phyloP scores from a whole-genome alignment of 108 stramenopile species.

The Nannochloropsis salina region DNA sequence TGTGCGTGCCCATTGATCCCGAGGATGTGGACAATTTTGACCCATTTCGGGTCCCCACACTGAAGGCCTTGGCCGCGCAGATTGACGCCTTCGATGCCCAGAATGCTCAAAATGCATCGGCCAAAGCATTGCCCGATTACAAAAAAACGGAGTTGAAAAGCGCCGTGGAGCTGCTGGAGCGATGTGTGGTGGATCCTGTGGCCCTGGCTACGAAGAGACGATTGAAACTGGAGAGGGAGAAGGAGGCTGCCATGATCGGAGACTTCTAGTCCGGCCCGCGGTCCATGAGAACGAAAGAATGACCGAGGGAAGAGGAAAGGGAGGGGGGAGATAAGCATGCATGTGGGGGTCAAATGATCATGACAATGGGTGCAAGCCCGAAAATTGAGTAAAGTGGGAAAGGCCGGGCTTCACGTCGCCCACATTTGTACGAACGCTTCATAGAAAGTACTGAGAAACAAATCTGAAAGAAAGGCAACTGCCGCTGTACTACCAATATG shows the following conservation, averaged over 20 bases:
- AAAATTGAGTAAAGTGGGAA: too few relatives aligned
- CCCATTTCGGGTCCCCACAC: slow-evolving; percentile 60
- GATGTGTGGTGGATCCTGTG: not conserved
- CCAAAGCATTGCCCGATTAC: not conserved
- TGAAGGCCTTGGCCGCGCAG: slow-evolving; percentile 46
- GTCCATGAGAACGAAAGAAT: too few relatives aligned
- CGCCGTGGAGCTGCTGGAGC: not conserved
- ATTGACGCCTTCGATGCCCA: slow-evolving; percentile 34
- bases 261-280: not conserved
- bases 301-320: not conserved
- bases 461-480: too few relatives aligned
- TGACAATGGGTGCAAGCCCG: too few relatives aligned
- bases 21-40: slow-evolving; percentile 43
- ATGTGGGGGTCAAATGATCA: too few relatives aligned
- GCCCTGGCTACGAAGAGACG: not conserved
- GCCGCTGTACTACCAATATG: too few relatives aligned
- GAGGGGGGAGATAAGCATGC: not conserved
- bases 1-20: slow-evolving; percentile 88
- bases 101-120: not conserved
- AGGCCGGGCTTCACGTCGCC: too few relatives aligned
- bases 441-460: too few relatives aligned
- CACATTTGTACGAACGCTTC: too few relatives aligned
- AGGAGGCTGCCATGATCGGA: not conserved
- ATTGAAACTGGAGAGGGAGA: not conserved
- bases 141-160: not conserved